Evolutionary conservation across 1,284 basidiomycete genomes (phyloP).

Genomic region (Acaromyces ingoldii): DNA sequence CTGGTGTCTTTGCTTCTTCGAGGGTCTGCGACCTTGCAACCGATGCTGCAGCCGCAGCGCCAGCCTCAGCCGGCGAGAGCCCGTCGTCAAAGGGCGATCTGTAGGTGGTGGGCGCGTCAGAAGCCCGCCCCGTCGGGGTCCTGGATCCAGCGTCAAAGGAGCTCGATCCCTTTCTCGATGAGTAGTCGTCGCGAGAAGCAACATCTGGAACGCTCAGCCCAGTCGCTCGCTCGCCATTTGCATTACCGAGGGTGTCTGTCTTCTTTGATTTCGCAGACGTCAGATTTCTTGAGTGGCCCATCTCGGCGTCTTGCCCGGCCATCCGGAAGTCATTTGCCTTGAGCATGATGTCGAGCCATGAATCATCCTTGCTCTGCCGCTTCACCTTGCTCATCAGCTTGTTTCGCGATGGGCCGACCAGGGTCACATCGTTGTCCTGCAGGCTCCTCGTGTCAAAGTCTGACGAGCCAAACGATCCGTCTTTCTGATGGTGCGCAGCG

Average conservation of each 20-base stretch:
- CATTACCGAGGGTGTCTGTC: not conserved
- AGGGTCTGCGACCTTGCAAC: not conserved
- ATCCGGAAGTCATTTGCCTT: constrained; percentile 20
- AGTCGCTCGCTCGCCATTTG: not conserved
- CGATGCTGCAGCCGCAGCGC: no score
- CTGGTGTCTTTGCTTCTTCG: not conserved
- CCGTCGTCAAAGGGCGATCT: no score
- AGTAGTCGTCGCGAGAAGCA: no score
- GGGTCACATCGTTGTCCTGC: constrained; percentile 6
- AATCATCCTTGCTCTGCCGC: constrained; percentile 18
- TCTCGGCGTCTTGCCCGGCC: constrained; percentile 24
- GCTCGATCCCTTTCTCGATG: no score
- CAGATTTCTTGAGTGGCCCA: not conserved
- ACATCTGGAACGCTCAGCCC: no score
- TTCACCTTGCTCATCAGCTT: constrained; percentile 6
- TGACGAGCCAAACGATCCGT: constrained; percentile 30
- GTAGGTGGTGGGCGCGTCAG: no score
- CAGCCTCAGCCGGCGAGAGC: no score
- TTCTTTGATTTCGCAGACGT: not conserved
- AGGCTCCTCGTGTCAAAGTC: constrained; percentile 39
- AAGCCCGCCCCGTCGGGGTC: no score
- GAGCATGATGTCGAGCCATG: constrained; percentile 38
- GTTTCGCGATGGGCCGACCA: not conserved
- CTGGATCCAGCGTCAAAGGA: no score
- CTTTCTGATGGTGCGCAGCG: no score